Conservation (phyloP, 2,329 filamentous ascomycete genomes). For the Exophiala bonariae region DNA sequence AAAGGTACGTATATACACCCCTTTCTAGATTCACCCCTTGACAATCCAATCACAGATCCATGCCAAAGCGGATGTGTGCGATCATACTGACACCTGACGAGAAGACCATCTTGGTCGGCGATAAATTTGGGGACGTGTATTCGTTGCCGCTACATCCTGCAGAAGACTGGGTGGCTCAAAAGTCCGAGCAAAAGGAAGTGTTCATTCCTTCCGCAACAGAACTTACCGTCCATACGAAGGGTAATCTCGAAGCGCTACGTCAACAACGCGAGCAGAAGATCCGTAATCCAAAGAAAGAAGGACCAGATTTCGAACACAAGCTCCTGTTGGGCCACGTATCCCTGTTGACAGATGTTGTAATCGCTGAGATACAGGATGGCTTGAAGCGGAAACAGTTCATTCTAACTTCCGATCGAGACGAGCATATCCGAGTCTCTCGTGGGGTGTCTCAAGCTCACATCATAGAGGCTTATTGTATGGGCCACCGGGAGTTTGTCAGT, state of each 20-base stretch:
- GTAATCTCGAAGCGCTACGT: constrained; percentile 59
- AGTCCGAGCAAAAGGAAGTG: constrained; percentile 23
- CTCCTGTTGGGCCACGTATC: constrained; percentile 91
- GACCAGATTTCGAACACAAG: constrained; percentile 67
- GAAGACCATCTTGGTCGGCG: constrained; percentile 74
- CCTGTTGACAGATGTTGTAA: constrained; percentile 76
- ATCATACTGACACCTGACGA: constrained; percentile 69
- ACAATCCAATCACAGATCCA: constrained; percentile 54
- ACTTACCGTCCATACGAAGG: constrained; percentile 62
- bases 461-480: constrained; percentile 86
- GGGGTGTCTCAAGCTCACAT: constrained; percentile 80
- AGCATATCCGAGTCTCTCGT: constrained; percentile 86
- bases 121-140: constrained; percentile 98
- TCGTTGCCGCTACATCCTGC: constrained; percentile 69
- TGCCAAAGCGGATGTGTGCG: constrained; percentile 87
- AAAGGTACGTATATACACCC: constrained; percentile 63
- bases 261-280: constrained; percentile 52
- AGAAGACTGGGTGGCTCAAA: constrained; percentile 39
- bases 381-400: constrained; percentile 57
- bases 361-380: constrained; percentile 48
- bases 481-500: constrained; percentile 82
- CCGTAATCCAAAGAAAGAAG: constrained; percentile 48
- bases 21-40: background rate
- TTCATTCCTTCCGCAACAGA: constrained; percentile 56
- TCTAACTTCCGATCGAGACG: constrained; percentile 68